Evolutionary conservation across 495 filamentous ascomycete species (phyloP), one percentile per base, ranked within the genome.

Genomic region (Physcia stellaris): DNA sequence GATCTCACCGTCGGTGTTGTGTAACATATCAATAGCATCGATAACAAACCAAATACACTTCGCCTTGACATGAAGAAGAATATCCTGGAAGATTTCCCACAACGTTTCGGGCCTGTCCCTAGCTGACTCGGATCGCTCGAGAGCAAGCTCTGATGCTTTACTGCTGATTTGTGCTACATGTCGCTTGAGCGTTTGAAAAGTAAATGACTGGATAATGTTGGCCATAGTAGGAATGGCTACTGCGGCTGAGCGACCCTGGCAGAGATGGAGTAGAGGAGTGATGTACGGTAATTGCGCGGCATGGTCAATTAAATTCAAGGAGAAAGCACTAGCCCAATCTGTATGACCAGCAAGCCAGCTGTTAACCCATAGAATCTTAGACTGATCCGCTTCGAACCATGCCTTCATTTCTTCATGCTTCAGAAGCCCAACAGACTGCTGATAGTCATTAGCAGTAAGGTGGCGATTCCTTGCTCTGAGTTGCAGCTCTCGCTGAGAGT

Each of bases 251-350:
- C n/a, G n/a, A n/a, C n/a, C n/a, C n/a, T n/a, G n/a, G n/a, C n/a
- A n/a, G n/a, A n/a, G n/a, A n/a, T n/a, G n/a, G n/a, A n/a, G n/a
- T n/a, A n/a, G n/a, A n/a, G n/a, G n/a, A n/a, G n/a, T n/a, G n/a
- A n/a, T n/a, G n/a, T n/a, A 27, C 11, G 41, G 20, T 7, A 31
- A 12, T 22, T 27, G 26, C n/a, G 31, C 17, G 10, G 32, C 23
- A n/a, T 46, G 20, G 26, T 46, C 43, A 19, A 37, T 32, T 18
- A 46, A 9, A 10, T 37, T 29, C 11, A 22, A 21, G 6, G 32
- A 24, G 16, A 46, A 28, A 13, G 35, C 43, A 29, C 32, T 42
- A 17, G 20, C 29, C 43, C 43, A 46, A 9, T 46, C 43, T 17
- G 23, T 31, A 26, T 19, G 10, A 20, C 24, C 38, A 10, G 32